Percentiles rank a stretch among this genome's conserved stretches.
These are phyloP conservation scores for Pseudogymnoascus sp. DNA, from an alignment of 2,329 filamentous ascomycete species.

Conservation along the genomic window DNA sequence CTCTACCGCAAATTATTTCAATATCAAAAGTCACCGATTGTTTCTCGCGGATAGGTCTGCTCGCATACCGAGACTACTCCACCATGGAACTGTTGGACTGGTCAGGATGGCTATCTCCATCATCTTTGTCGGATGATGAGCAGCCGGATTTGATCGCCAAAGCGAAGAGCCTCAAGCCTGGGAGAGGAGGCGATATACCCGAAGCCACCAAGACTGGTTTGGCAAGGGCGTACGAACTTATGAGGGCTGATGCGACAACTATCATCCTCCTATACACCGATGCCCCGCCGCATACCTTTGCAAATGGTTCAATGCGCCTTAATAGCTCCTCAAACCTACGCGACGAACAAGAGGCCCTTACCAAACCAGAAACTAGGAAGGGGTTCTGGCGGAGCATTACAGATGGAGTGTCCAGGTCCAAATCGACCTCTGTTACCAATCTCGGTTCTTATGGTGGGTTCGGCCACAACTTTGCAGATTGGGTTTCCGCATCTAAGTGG, in stretches of 20 bases:
- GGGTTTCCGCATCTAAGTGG: slow-evolving; percentile 32
- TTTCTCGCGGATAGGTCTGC: slow-evolving; percentile 42
- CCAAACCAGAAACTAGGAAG: neutral
- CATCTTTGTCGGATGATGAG: slow-evolving; percentile 1
- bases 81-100: slow-evolving; percentile 33
- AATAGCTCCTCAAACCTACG: neutral
- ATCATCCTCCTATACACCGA: slow-evolving; percentile 42
- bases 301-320: slow-evolving; percentile 13
- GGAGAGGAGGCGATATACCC: slow-evolving; percentile 35
- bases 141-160: slow-evolving; percentile 31
- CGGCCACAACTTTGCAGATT: slow-evolving; percentile 36
- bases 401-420: neutral
- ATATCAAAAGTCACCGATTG: slow-evolving; percentile 40
- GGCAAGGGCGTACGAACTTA: slow-evolving; percentile 37
- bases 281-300: slow-evolving; percentile 38
- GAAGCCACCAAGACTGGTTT: slow-evolving; percentile 43
- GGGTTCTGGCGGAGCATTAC: neutral
- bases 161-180: slow-evolving; percentile 27
- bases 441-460: slow-evolving; percentile 25
- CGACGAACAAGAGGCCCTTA: neutral
- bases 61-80: slow-evolving; percentile 44
- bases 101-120: slow-evolving; percentile 39
- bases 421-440: neutral
- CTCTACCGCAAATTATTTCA: slow-evolving; percentile 43
- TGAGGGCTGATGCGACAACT: slow-evolving; percentile 41